Conservation (phyloP, 495 filamentous ascomycete species). For the Trypethelium eluteriae region DNA sequence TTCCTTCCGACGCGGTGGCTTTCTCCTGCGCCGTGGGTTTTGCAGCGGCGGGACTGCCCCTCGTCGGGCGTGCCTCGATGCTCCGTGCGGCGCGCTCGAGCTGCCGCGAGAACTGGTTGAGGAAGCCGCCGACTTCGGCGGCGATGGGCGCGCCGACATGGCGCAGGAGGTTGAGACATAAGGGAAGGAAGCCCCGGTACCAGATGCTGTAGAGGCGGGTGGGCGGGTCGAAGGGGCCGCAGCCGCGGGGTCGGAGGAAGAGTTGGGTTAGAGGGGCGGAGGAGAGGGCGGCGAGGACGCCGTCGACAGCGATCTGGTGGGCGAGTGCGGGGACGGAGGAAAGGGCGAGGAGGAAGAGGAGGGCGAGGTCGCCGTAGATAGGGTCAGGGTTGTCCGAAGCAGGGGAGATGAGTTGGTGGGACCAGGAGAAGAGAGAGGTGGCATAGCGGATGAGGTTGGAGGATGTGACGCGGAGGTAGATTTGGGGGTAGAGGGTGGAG, state of each 20-base stretch:
- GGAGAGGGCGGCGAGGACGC: constrained; percentile 69
- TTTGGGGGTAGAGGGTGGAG: constrained; percentile 51
- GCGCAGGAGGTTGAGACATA: constrained; percentile 83
- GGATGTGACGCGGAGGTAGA: constrained; percentile 54
- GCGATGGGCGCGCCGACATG: constrained; percentile 68
- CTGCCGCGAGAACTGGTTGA: constrained; percentile 74
- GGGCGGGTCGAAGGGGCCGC: constrained; percentile 61
- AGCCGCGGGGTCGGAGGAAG: constrained; percentile 58
- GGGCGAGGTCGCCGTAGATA: constrained; percentile 83
- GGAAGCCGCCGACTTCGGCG: constrained; percentile 73
- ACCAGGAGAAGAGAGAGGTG: constrained; percentile 86
- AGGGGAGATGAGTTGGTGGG: constrained; percentile 57
- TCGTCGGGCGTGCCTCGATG: constrained; percentile 45
- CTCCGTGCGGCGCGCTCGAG: constrained; percentile 55
- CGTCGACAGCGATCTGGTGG: constrained; percentile 79
- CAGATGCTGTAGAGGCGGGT: constrained; percentile 71
- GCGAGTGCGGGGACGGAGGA: constrained; percentile 74
- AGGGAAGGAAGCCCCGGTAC: constrained; percentile 75
- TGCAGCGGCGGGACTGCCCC: constrained; percentile 23
- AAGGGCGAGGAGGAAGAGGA: constrained; percentile 80
- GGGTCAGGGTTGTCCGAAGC: constrained; percentile 54
- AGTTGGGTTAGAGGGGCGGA: constrained; percentile 66
- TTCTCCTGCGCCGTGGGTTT: not conserved
- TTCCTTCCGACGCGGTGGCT: not conserved
- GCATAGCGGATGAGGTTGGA: constrained; percentile 66